Conservation (phyloP, 768 basidiomycete genomes). For the Gymnopilus dilepis region DNA sequence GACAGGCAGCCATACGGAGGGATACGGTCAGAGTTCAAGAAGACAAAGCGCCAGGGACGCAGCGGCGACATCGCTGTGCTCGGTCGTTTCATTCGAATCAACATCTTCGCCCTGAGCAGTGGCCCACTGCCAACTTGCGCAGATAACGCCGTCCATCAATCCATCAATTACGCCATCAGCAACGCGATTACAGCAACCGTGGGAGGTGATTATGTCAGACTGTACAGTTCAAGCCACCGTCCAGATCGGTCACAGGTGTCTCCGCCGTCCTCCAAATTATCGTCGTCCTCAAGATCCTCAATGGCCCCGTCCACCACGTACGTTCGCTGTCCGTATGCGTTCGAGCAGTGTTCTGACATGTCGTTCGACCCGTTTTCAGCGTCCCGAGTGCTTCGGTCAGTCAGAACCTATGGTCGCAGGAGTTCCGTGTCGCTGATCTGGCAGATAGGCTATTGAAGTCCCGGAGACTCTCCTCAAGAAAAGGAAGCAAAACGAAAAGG, state of each 20-base stretch:
- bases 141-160: too few species aligned
- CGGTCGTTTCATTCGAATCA: neutral
- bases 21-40: neutral
- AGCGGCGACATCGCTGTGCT: neutral
- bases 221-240: slow-evolving; percentile 51
- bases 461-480: slow-evolving; percentile 99
- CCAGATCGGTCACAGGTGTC: slow-evolving; percentile 29
- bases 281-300: slow-evolving; percentile 54
- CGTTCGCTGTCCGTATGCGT: slow-evolving; percentile 29
- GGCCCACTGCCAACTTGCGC: neutral
- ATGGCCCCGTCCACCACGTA: slow-evolving; percentile 67
- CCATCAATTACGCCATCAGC: neutral
- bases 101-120: too few species aligned
- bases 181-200: slow-evolving; percentile 21
- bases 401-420: slow-evolving; percentile 26
- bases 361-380: slow-evolving; percentile 30
- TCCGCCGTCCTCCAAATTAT: slow-evolving; percentile 32
- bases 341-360: slow-evolving; percentile 15
- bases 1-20: slow-evolving; percentile 10
- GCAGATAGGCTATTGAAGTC: slow-evolving; percentile 84
- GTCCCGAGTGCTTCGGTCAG: slow-evolving; percentile 65
- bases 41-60: neutral
- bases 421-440: slow-evolving; percentile 29
- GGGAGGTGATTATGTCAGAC: slow-evolving; percentile 41
- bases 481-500: slow-evolving; percentile 97